Base-by-base conservation (phyloP, 2,329 filamentous ascomycete genomes). In the Orbilia blumenaviensis region DNA sequence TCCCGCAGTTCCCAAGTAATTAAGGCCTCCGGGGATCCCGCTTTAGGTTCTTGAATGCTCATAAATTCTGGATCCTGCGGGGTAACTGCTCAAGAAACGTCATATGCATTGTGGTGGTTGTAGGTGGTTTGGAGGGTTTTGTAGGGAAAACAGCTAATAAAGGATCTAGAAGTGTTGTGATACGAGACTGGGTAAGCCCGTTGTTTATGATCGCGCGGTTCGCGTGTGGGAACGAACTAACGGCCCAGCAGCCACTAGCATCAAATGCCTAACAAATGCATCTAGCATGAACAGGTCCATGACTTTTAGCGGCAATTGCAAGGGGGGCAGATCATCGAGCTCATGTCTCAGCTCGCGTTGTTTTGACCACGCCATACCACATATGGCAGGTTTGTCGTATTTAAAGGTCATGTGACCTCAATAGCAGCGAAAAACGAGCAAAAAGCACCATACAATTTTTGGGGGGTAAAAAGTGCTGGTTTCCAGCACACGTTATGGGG, bases 391-490 rank as follows among this genome's bases (percentile, higher is more conserved):
- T 76, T 76, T 76, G 72, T 36, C 58, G 21, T 9, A 10, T 23
- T 23, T 1, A 1, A 2, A 64, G 27, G 16, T 69, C 72, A 76
- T 18, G 50, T 76, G 72, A 69, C 14, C n/a, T 3, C 4, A 18
- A 23, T 9, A 32, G n/a, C 36, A 50, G 21, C n/a, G 72, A 29
- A 68, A 64, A 58, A 14, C n/a, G 16, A 27, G n/a, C n/a, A 23
- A 63, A 68, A 69, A 66, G 1, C 25, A 23, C 72, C 72, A 76
- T 76, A 76, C 64, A 76, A 76, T 50, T 58, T 64, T 60, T 36
- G 12, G 48, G 58, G 48, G 58, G 56, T 64, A 66, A 69, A 76
- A 76, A 69, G 48, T 60, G 67, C 72, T 76, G 72, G 58, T 69
- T 69, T 69, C 64, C 64, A 61, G 56, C 64, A 76, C 72, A 69